Evolutionary conservation across 345 rosid genomes (phyloP), one percentile per base, ranked within the genome.

Genomic region (Rhodamnia argentea): DNA sequence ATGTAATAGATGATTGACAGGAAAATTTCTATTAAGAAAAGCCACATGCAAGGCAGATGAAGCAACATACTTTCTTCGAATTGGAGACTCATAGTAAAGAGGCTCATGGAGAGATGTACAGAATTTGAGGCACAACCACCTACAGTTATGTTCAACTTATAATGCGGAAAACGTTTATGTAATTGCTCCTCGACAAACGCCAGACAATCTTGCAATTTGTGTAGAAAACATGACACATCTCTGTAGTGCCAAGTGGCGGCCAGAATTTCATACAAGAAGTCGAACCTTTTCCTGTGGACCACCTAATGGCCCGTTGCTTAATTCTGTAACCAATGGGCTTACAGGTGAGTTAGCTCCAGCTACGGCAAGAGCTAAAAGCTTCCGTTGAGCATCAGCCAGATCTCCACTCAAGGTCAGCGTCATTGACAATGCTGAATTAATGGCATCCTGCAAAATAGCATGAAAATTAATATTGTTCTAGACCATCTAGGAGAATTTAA

Each of bases 361-460:
- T 81, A 93, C 92, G 83, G 96, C 95, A 50, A 95, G 89, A 86
- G 96, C 93, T 86, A 96, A 86, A 52, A 93, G 88, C 92, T 94
- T 95, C 52, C 95, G 87, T 85, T 94, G 98, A 82, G 88, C 92
- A 88, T 96, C 99, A 70, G 95, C 96, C 89, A 94, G 70, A 86
- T 97, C 99, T 85, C 96, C 96, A 54, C 92, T 93, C 86, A 95
- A 88, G 62, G 95, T 91, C 89, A 90, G 94, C 85, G 95, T 86
- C 86, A 94, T 86, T 54, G 98, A 88, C 11, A 96, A 95, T 2
- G 94, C 94, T 82, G 99, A 92, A 86, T 89, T 94, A 78, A 96
- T 90, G 52, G 94, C 88, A 81, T 96, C 99, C 99, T 97, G 94
- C 88, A 91, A 88, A 85, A 64, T 50, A 44, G 24, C 42, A 13